phyloP scores from a whole-genome alignment of 441 rosid species.

The Populus hybrid region DNA sequence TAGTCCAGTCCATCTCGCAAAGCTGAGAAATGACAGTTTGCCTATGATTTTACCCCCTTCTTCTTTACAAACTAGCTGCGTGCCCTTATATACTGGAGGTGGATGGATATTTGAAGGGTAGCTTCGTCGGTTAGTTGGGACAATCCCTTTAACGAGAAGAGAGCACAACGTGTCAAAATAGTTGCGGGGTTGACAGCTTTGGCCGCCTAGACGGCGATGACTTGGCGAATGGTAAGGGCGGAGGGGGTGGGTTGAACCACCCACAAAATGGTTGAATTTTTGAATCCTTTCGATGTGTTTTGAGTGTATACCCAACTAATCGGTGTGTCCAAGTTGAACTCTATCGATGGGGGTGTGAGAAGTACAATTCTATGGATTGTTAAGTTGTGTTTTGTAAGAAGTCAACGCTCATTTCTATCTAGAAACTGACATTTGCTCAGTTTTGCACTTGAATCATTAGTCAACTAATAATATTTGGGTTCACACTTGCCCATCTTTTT shows the following conservation, averaged over 20 bases:
- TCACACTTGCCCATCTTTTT: not conserved
- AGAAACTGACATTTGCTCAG: too few relatives aligned
- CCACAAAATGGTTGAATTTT: conserved; percentile 30
- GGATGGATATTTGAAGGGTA: not conserved
- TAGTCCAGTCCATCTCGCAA: conserved; percentile 60
- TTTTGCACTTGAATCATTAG: not conserved
- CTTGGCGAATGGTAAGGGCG: conserved; percentile 16
- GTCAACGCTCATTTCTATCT: conserved; percentile 4
- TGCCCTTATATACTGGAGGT: not conserved
- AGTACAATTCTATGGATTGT: conserved; percentile 6
- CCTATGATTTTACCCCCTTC: not conserved
- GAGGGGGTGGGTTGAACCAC: conserved; percentile 45
- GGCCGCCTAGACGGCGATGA: conserved; percentile 14
- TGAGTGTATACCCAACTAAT: not conserved
- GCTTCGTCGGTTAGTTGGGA: conserved; percentile 19
- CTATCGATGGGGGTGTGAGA: not conserved
- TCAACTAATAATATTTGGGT: conserved; percentile 13
- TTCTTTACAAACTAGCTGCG: not conserved
- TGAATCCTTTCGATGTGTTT: conserved; percentile 1
- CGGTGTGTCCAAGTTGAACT: not conserved
- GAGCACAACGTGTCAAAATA: conserved; percentile 33
- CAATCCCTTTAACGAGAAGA: conserved; percentile 32
- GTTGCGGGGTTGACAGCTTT: conserved; percentile 18
- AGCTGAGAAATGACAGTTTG: too few relatives aligned
- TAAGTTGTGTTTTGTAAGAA: not conserved